Percentiles rank a stretch among this genome's conserved stretches.
Evolutionary conservation across 192 early-diverging fungal genomes (phyloP).

Genomic region (Backusella liffmaniae): DNA sequence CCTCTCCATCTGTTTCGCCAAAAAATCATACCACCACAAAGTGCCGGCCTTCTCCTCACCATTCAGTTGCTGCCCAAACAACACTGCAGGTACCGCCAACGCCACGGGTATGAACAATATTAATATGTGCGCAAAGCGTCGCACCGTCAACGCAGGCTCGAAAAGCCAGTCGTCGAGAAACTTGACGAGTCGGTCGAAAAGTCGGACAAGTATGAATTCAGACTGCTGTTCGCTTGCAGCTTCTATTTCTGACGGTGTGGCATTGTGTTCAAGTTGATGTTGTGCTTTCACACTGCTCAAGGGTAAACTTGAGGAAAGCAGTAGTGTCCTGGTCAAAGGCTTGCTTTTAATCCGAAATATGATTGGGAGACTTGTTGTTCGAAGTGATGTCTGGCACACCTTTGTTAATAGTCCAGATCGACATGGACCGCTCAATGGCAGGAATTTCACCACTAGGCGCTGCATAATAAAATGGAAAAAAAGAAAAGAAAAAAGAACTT

Average conservation of each 20-base stretch:
- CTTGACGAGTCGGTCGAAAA: constrained; percentile 17
- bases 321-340: neutral
- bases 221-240: neutral
- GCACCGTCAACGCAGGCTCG: constrained; percentile 51
- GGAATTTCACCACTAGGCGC: neutral
- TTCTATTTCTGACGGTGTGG: constrained; percentile 21
- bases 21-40: constrained; percentile 84
- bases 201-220: neutral
- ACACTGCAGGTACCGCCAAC: constrained; percentile 54
- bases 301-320: neutral
- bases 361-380: neutral
- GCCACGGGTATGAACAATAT: constrained; percentile 73
- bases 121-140: constrained; percentile 60
- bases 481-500: neutral
- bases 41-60: constrained; percentile 56
- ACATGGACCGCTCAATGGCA: neutral
- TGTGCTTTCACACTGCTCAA: neutral
- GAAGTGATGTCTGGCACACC: neutral
- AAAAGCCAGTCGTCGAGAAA: constrained; percentile 49
- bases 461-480: neutral
- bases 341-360: neutral
- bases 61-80: constrained; percentile 48
- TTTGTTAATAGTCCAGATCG: neutral
- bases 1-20: constrained; percentile 76
- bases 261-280: neutral